A percentile compares a stretch with the other conserved stretches of the same genome.
These are phyloP conservation scores for Colletotrichum acutatum DNA, from an alignment of 2,329 filamentous ascomycete species.

Conservation along the genomic window DNA sequence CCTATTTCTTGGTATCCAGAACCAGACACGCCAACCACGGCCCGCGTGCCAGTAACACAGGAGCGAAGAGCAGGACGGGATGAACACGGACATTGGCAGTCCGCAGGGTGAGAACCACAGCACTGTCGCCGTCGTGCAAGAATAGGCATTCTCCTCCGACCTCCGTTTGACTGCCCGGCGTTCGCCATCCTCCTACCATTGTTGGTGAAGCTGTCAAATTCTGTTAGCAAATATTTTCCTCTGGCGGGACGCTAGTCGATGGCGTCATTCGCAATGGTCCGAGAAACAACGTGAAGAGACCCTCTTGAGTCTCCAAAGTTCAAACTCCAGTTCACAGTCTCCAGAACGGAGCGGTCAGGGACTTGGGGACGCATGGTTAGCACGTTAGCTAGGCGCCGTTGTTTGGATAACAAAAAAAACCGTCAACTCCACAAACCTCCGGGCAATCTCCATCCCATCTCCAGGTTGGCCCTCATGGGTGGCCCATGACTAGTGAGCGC, in stretches of 20 bases:
- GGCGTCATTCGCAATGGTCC: neutral
- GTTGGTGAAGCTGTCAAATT: neutral
- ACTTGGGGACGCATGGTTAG: neutral
- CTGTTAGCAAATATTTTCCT: neutral
- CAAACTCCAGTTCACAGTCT: neutral
- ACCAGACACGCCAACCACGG: neutral
- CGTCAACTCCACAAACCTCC: conserved; percentile 7
- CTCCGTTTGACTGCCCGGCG: neutral
- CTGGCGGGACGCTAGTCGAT: neutral
- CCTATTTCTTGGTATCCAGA: conserved; percentile 2
- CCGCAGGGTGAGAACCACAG: neutral
- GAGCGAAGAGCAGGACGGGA: neutral
- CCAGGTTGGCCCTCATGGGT: conserved; percentile 14
- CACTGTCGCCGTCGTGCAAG: too few species aligned
- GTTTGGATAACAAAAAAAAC: neutral
- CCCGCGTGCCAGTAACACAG: neutral
- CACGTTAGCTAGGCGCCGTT: neutral
- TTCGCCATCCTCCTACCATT: neutral
- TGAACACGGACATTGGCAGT: neutral
- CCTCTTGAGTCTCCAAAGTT: neutral
- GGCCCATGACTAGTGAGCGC: conserved; percentile 1
- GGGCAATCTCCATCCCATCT: conserved; percentile 28
- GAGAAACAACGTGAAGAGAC: neutral
- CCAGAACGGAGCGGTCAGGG: neutral
- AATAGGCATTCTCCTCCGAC: neutral